Evolutionary conservation across 768 basidiomycete genomes (phyloP), one percentile per base, ranked within the genome.

Genomic region (Xerocomus potaroensis): DNA sequence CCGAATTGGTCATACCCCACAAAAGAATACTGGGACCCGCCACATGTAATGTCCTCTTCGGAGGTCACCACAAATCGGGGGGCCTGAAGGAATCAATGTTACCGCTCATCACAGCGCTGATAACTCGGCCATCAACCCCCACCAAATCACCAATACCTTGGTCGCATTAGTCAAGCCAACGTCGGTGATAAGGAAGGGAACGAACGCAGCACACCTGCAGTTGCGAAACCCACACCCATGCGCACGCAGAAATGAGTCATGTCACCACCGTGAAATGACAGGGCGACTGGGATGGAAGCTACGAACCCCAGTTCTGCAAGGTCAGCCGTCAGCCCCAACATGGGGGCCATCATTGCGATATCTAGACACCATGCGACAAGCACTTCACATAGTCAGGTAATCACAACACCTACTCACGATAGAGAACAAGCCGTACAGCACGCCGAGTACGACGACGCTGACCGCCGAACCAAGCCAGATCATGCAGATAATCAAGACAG

Each of bases 261-360:
- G 21, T 49, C 21, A 39, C 7, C n/a, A n/a, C 21, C 21, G 5
- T 3, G 3, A 19, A 11, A 65, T 68, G 10, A 27, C 5, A 6
- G 10, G 5, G 26, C 26, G 26, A 27, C 10, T 2, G 15, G 10
- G 6, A 24, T 0, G 16, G 4, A 33, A 22, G 54, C 0, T 16
- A 50, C 68, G n/a, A 27, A 72, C 38, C 82, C 81, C 24, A 82
- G 72, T 54, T 83, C 82, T 3, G 68, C 61, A 42, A 74, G 70
- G 23, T 70, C 67, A 8, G 68, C 62, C 4, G 78, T 71, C n/a
- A 78, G 56, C 5, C 68, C 69, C 11, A 81, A 50, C 66, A 76
- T 64, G 2, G 78, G 75, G 0, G 72, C 63, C 46, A 77, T 58
- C 47, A 69, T 29, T 1, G 54, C 60, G 11, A 79, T 60, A 29